These are phyloP conservation scores for Corinectria fuckeliana DNA, from an alignment of 2,329 filamentous ascomycete genomes.

Conservation along the genomic window DNA sequence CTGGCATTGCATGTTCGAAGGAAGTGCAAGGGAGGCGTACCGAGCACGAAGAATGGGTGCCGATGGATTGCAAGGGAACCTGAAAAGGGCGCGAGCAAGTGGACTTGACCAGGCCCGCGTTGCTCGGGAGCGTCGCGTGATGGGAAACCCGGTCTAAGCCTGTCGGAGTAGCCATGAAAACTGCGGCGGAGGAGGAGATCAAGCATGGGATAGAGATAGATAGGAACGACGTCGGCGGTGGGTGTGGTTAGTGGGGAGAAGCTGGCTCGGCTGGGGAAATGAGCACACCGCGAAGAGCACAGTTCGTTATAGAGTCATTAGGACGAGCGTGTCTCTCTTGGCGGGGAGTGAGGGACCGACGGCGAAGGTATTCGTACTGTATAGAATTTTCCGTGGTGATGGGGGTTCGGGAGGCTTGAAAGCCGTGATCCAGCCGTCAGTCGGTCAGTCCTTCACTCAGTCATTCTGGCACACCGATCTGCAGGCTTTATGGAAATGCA, in stretches of 20 bases:
- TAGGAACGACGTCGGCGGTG: conserved; percentile 11
- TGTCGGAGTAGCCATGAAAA: conserved; percentile 7
- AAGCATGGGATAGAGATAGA: no score
- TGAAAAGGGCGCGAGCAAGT: background rate
- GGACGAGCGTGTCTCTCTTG: background rate
- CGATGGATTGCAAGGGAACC: background rate
- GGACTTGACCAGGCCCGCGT: background rate
- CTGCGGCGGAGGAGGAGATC: conserved; percentile 2
- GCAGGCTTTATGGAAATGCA: conserved; percentile 10
- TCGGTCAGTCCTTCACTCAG: background rate
- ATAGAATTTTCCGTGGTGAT: background rate
- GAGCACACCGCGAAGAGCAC: background rate
- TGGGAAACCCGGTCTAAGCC: conserved; percentile 12
- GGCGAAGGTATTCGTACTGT: background rate
- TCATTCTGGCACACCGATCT: conserved; percentile 10
- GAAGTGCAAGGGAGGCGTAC: background rate
- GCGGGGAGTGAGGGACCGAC: background rate
- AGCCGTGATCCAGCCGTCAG: background rate
- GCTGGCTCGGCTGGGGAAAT: background rate
- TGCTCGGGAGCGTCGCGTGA: conserved; percentile 16
- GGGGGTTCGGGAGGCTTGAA: conserved; percentile 1
- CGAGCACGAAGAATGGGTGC: background rate
- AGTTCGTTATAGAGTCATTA: no score
- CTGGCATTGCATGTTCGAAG: conserved; percentile 7
- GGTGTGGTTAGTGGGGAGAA: conserved; percentile 9